A percentile compares a stretch with the other conserved stretches of the same genome.
Conservation (phyloP, 305 asterid species). For the Euphrasia arctica region DNA sequence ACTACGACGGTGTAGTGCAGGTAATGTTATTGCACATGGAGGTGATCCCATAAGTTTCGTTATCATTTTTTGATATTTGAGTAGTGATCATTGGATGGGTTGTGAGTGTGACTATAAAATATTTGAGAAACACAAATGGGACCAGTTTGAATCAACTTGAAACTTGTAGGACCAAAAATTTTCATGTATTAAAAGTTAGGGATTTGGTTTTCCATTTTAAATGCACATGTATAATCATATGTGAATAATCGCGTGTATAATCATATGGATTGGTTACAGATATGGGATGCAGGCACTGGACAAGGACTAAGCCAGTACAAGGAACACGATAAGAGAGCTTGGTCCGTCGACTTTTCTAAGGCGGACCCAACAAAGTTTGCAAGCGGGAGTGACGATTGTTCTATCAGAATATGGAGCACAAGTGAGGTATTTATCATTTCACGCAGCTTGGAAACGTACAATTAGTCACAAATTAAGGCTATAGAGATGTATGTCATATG, state of each 20-base stretch:
- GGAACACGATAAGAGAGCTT: slow-evolving; percentile 58
- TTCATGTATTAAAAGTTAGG: background rate
- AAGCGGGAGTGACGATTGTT: slow-evolving; percentile 72
- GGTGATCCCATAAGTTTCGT: too few species aligned
- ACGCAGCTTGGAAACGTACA: background rate
- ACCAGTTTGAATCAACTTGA: too few species aligned
- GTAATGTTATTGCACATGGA: slow-evolving; percentile 14
- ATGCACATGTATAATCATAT: background rate
- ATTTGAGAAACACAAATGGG: too few species aligned
- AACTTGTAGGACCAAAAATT: too few species aligned
- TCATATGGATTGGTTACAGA: slow-evolving; percentile 25
- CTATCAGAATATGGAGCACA: slow-evolving; percentile 60
- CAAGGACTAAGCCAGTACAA: slow-evolving; percentile 35
- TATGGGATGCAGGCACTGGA: slow-evolving; percentile 56
- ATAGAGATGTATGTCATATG: too few species aligned
- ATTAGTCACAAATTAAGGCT: background rate
- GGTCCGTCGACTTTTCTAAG: slow-evolving; percentile 68
- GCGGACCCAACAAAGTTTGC: slow-evolving; percentile 55
- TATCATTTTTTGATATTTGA: too few species aligned
- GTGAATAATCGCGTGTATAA: background rate
- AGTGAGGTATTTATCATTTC: slow-evolving; percentile 40
- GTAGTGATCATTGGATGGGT: too few species aligned
- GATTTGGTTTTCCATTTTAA: background rate
- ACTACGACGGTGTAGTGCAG: slow-evolving; percentile 54
- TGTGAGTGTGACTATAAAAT: too few species aligned